Evolutionary conservation across 2,329 filamentous ascomycete genomes (phyloP).

Genomic region (Botrytis byssoidea): DNA sequence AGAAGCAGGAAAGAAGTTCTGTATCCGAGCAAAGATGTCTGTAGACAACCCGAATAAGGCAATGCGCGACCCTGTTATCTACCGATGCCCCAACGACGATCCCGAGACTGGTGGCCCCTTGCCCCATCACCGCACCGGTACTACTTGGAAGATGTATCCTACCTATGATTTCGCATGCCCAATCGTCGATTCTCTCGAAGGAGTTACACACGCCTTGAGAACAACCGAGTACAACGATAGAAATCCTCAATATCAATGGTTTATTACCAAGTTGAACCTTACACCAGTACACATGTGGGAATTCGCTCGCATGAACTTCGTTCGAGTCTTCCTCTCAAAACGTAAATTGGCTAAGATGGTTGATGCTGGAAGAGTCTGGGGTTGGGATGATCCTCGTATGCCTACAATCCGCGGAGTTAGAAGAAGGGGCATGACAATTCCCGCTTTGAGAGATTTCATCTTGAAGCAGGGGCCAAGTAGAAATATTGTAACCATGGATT

Average conservation of each 20-base stretch:
- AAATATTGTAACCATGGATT: constrained; percentile 82
- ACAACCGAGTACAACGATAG: constrained; percentile 87
- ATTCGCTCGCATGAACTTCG: constrained; percentile 81
- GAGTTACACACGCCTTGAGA: constrained; percentile 78
- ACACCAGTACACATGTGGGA: constrained; percentile 82
- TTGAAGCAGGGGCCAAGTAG: constrained; percentile 80
- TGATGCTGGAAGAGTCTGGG: constrained; percentile 71
- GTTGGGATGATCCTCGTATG: constrained; percentile 87
- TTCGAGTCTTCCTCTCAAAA: constrained; percentile 80
- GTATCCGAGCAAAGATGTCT: constrained; percentile 92
- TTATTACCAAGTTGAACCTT: constrained; percentile 70
- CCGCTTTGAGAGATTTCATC: constrained; percentile 79
- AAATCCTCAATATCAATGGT: constrained; percentile 85
- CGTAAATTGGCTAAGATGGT: constrained; percentile 83
- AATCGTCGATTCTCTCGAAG: constrained; percentile 76
- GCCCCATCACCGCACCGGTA: constrained; percentile 81
- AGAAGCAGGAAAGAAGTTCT: constrained; percentile 77
- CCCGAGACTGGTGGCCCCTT: constrained; percentile 49
- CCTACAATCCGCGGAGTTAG: constrained; percentile 79
- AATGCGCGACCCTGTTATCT: constrained; percentile 94
- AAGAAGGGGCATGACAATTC: constrained; percentile 74
- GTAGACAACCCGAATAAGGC: constrained; percentile 92
- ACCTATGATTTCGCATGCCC: constrained; percentile 87
- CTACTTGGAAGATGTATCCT: constrained; percentile 80
- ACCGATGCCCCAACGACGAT: constrained; percentile 77